Conservation (phyloP, 345 rosid species). For the Eucalyptus curtisii region DNA sequence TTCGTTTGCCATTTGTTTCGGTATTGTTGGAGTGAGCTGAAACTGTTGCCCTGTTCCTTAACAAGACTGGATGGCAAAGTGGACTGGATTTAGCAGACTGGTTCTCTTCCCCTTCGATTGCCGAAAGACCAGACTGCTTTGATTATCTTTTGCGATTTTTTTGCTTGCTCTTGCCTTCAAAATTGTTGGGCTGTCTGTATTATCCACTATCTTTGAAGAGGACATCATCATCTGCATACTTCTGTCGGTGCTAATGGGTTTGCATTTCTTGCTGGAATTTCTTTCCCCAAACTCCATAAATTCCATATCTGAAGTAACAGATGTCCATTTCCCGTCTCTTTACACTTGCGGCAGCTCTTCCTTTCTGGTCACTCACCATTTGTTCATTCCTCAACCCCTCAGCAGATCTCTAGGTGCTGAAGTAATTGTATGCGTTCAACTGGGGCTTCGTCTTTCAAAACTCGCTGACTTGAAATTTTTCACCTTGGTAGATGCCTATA, state of each 20-base stretch:
- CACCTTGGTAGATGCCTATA: neutral
- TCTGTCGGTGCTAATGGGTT: neutral
- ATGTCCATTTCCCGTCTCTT: neutral
- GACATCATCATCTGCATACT: neutral
- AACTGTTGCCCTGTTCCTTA: neutral
- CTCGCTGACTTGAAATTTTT: neutral
- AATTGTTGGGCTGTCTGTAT: neutral
- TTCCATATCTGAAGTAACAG: neutral
- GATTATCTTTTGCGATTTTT: neutral
- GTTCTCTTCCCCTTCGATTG: neutral
- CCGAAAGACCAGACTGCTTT: neutral
- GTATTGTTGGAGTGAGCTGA: neutral
- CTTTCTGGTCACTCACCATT: neutral
- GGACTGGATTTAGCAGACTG: neutral
- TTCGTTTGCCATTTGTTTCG: neutral
- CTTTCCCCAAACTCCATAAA: neutral
- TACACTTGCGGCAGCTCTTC: neutral
- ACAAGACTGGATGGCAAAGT: neutral
- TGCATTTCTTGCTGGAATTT: neutral
- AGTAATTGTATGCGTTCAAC: neutral
- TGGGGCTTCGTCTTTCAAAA: neutral
- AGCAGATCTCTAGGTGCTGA: neutral
- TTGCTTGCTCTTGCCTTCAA: neutral
- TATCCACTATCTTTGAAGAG: neutral
- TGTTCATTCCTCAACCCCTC: neutral